A percentile compares a stretch with the other conserved stretches of the same genome.
phyloP scores from a whole-genome alignment of 2,329 filamentous ascomycete species.

The Neurospora crassa region DNA sequence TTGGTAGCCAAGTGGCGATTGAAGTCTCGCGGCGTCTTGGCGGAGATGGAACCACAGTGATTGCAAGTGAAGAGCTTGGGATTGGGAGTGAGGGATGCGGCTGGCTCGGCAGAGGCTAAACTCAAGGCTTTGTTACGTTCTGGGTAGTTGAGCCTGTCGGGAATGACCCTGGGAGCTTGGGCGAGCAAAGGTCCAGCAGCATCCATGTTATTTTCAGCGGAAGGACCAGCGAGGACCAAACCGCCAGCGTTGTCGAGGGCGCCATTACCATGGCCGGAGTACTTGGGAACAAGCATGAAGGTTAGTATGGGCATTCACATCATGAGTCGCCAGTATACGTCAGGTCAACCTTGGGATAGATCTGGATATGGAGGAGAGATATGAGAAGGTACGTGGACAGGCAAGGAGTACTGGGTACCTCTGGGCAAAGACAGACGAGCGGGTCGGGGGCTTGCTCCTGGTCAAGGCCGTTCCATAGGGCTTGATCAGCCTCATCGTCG shows the following conservation, averaged over 20 bases:
- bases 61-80: not conserved
- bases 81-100: not conserved
- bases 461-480: not conserved
- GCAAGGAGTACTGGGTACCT: not conserved
- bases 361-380: not conserved
- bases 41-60: not conserved
- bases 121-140: accelerated
- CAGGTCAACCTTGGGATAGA: not conserved
- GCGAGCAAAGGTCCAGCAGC: accelerated
- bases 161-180: accelerated
- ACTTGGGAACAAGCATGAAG: not conserved
- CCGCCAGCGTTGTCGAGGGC: not conserved
- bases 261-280: not conserved
- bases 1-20: not conserved
- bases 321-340: not conserved
- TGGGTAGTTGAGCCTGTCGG: accelerated
- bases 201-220: not conserved
- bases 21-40: not conserved
- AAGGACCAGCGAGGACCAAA: accelerated
- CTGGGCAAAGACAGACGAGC: not conserved
- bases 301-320: not conserved
- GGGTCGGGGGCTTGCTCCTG: not conserved
- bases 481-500: accelerated
- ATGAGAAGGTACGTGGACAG: not conserved
- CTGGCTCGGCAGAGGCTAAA: not conserved